These are phyloP conservation scores for Paraglomus occultum DNA, from an alignment of 192 early-diverging fungal species.

Conservation along the genomic window DNA sequence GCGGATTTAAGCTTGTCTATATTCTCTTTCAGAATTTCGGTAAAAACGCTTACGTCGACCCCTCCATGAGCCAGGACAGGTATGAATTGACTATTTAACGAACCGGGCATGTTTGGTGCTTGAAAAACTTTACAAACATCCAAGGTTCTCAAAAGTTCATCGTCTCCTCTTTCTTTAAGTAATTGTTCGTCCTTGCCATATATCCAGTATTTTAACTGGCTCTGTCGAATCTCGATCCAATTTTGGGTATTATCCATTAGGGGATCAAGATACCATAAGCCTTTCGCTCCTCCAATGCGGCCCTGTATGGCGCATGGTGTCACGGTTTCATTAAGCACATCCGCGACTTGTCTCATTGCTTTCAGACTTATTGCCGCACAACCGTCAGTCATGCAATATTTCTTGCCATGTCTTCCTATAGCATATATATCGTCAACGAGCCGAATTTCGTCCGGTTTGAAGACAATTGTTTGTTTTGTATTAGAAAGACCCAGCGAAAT, in stretches of 20 bases:
- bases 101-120: conserved; percentile 27
- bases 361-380: conserved; percentile 34
- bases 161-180: conserved; percentile 3
- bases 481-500: conserved; percentile 39
- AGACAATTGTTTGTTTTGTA: conserved; percentile 29
- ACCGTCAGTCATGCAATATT: conserved; percentile 40
- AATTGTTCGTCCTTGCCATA: neutral
- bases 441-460: conserved; percentile 29
- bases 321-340: conserved; percentile 14
- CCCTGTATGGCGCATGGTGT: conserved; percentile 39
- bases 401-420: neutral
- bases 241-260: conserved; percentile 7
- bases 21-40: conserved; percentile 33
- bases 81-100: conserved; percentile 37
- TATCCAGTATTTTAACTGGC: conserved; percentile 36
- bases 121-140: conserved; percentile 30
- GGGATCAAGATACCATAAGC: conserved; percentile 35
- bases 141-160: conserved; percentile 32
- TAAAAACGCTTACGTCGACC: conserved; percentile 26
- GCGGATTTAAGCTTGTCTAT: conserved; percentile 18
- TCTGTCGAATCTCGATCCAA: conserved; percentile 33
- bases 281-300: conserved; percentile 40
- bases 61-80: conserved; percentile 31
- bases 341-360: conserved; percentile 35
- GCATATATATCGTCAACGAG: conserved; percentile 28